These are phyloP conservation scores for Tolypocladium ovalisporum DNA, from an alignment of 2,329 filamentous ascomycete genomes.

Conservation along the genomic window DNA sequence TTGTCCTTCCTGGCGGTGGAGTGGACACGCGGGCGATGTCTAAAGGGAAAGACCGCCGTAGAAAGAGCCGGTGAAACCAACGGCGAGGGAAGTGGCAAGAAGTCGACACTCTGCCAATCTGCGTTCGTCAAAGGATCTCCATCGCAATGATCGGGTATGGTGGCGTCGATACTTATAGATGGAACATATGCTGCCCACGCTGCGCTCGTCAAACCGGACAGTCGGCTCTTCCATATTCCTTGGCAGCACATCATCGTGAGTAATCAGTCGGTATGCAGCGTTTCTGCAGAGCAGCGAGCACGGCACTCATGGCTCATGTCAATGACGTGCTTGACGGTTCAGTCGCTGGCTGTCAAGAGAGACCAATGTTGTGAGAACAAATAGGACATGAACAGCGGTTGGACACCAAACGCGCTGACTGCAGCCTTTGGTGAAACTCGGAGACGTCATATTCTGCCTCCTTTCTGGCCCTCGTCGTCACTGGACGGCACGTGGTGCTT, in stretches of 20 bases:
- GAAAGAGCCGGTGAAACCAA: conserved; percentile 46
- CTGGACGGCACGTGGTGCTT: conserved; percentile 5
- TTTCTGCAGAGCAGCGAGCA: conserved; percentile 42
- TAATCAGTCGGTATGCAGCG: conserved; percentile 53
- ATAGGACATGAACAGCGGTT: conserved; percentile 50
- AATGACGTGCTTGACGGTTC: conserved; percentile 56
- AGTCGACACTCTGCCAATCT: conserved; percentile 27
- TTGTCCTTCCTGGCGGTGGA: too few species aligned
- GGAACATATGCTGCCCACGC: conserved; percentile 51
- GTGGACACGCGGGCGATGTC: too few species aligned
- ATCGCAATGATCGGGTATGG: background rate
- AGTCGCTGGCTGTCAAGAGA: conserved; percentile 44
- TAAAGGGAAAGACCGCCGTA: conserved; percentile 43
- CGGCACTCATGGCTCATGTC: conserved; percentile 45
- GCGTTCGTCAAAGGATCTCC: background rate
- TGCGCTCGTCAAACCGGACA: conserved; percentile 44
- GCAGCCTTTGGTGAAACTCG: conserved; percentile 32
- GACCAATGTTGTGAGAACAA: conserved; percentile 49
- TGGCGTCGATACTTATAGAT: conserved; percentile 31
- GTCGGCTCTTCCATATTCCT: conserved; percentile 49
- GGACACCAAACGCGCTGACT: conserved; percentile 35
- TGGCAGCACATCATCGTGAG: conserved; percentile 43
- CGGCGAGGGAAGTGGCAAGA: conserved; percentile 40
- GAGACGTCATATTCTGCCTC: too few species aligned
- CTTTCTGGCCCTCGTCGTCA: too few species aligned